Conservation (phyloP, 805 yeast species). For the Kodamaea laetipori region DNA sequence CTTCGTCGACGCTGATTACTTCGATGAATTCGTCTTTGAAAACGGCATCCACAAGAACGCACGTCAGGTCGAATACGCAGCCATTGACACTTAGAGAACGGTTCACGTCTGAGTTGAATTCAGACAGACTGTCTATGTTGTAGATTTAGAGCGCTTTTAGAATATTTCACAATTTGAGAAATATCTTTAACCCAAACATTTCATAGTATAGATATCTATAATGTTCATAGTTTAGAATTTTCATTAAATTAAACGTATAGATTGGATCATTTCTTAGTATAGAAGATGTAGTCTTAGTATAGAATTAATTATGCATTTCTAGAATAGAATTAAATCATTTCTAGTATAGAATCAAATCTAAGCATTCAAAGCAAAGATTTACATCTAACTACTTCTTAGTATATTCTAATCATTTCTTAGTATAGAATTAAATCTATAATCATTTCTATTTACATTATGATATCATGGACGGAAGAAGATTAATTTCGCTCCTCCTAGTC, state of each 20-base stretch:
- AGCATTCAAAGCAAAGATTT: too few species aligned
- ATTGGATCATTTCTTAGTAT: too few species aligned
- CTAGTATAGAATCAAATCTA: too few species aligned
- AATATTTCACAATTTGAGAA: too few species aligned
- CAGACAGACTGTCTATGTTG: slow-evolving; percentile 12
- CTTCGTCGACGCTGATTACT: neutral
- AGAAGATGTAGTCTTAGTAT: too few species aligned
- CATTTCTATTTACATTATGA: slow-evolving; percentile 8
- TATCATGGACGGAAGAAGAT: slow-evolving; percentile 13
- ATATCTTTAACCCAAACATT: neutral
- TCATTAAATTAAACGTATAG: too few species aligned
- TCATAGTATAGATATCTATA: neutral
- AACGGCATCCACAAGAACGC: slow-evolving; percentile 17
- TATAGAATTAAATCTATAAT: too few species aligned
- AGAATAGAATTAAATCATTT: too few species aligned
- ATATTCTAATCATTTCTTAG: too few species aligned
- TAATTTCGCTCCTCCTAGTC: slow-evolving; percentile 19
- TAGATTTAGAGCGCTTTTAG: slow-evolving; percentile 5
- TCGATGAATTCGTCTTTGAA: slow-evolving; percentile 4
- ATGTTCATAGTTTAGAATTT: too few species aligned
- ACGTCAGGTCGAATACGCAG: slow-evolving; percentile 28
- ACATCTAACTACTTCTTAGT: too few species aligned
- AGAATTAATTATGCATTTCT: too few species aligned
- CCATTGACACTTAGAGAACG: slow-evolving; percentile 31
- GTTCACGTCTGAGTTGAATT: slow-evolving; percentile 26